Conservation (phyloP, 495 filamentous ascomycete species). For the Copromyces sp. region DNA sequence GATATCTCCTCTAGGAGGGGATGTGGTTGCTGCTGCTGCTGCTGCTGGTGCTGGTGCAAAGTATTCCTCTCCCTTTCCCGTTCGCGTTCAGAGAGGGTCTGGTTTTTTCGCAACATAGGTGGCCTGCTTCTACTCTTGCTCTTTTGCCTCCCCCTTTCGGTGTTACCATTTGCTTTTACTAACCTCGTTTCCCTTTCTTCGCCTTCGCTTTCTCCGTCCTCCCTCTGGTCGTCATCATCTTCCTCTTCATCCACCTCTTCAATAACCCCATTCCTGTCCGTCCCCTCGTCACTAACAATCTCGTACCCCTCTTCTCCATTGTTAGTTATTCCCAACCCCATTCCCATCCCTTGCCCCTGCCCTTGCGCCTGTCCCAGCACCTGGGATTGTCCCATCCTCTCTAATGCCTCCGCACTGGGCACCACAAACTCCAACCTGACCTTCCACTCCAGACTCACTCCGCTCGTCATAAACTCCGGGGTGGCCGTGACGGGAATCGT, state of each 20-base stretch:
- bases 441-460: constrained; percentile 77
- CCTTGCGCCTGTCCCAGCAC: not conserved
- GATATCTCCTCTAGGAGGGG: constrained; percentile 50
- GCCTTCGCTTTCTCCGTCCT: constrained; percentile 1
- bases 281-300: not conserved
- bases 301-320: constrained; percentile 1
- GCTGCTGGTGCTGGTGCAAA: not conserved
- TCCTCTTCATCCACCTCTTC: constrained; percentile 7
- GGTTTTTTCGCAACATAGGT: not conserved
- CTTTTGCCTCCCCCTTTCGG: not conserved
- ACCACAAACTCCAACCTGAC: constrained; percentile 81
- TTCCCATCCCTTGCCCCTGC: not conserved
- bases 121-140: not conserved
- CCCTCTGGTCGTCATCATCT: constrained; percentile 5
- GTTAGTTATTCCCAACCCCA: constrained; percentile 1
- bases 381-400: constrained; percentile 1
- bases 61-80: not conserved
- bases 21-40: constrained; percentile 13
- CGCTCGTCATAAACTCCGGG: constrained; percentile 81
- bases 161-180: not conserved
- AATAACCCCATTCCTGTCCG: not conserved
- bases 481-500: constrained; percentile 73
- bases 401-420: constrained; percentile 28
- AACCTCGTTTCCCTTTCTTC: not conserved
- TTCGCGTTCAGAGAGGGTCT: not conserved